Conservation (phyloP, 768 basidiomycete species). For the Lentinula sp. region DNA sequence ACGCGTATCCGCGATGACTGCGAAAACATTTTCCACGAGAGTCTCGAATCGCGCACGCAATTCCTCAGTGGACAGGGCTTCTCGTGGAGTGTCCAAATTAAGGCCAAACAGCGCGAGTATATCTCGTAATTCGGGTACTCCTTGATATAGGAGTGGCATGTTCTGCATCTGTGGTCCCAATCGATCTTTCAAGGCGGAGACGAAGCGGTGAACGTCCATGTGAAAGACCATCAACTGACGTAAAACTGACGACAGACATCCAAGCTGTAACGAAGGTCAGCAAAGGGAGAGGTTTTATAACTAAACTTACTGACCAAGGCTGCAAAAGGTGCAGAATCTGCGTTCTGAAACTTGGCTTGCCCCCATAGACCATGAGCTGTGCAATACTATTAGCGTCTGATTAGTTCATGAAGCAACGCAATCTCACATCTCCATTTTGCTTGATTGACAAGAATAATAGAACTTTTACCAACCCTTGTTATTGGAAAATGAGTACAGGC, state of each 20-base stretch:
- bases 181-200: slow-evolving; percentile 47
- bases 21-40: slow-evolving; percentile 64
- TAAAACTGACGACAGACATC: slow-evolving; percentile 64
- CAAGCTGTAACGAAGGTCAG: slow-evolving; percentile 35
- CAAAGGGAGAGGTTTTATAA: background rate
- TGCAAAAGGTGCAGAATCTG: slow-evolving; percentile 63
- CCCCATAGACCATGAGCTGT: slow-evolving; percentile 70
- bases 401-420: background rate
- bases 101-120: slow-evolving; percentile 54
- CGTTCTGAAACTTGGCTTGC: slow-evolving; percentile 65
- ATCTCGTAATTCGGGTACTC: slow-evolving; percentile 63
- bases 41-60: slow-evolving; percentile 66
- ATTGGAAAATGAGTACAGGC: background rate
- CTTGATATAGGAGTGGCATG: slow-evolving; percentile 64
- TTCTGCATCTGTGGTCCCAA: slow-evolving; percentile 69
- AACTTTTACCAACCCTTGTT: slow-evolving; percentile 68
- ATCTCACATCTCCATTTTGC: slow-evolving; percentile 62
- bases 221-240: slow-evolving; percentile 72
- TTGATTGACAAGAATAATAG: slow-evolving; percentile 62
- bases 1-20: slow-evolving; percentile 62
- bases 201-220: slow-evolving; percentile 64
- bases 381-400: background rate
- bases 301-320: slow-evolving; percentile 42
- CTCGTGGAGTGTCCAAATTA: slow-evolving; percentile 42
- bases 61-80: slow-evolving; percentile 51